Conservation (phyloP, 805 yeast genomes). For the Schwanniomyces occidentalis region DNA sequence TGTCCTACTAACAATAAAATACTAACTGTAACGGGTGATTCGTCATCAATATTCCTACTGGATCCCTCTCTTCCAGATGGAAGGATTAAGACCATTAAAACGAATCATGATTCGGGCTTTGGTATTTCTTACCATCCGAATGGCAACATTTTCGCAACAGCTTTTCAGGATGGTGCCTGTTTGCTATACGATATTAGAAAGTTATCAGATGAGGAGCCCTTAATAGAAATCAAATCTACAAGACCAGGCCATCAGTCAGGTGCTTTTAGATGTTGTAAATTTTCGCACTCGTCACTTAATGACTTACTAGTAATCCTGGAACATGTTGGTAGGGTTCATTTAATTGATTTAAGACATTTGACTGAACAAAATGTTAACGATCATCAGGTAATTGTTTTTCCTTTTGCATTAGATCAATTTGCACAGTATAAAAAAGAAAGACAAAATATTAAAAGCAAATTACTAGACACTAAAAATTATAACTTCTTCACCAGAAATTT, state of each 20-base stretch:
- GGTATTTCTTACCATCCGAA: slow-evolving; percentile 79
- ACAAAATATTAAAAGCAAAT: slow-evolving; percentile 1
- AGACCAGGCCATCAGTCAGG: slow-evolving; percentile 56
- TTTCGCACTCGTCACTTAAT: slow-evolving; percentile 57
- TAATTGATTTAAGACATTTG: slow-evolving; percentile 75
- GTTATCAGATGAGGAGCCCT: slow-evolving; percentile 40
- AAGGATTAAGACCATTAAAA: slow-evolving; percentile 44
- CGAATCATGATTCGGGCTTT: slow-evolving; percentile 77
- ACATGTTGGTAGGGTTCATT: slow-evolving; percentile 84
- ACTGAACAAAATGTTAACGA: slow-evolving; percentile 38
- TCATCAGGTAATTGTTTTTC: slow-evolving; percentile 75
- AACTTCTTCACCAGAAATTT: neutral
- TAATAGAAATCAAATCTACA: slow-evolving; percentile 59
- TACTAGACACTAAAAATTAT: neutral
- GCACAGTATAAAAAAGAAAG: slow-evolving; percentile 23
- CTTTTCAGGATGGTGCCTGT: slow-evolving; percentile 85
- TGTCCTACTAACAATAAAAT: slow-evolving; percentile 46
- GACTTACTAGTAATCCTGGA: slow-evolving; percentile 78
- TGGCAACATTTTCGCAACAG: slow-evolving; percentile 70
- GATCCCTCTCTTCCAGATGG: slow-evolving; percentile 39
- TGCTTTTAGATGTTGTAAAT: slow-evolving; percentile 62
- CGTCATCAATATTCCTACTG: slow-evolving; percentile 59
- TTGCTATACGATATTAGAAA: slow-evolving; percentile 76
- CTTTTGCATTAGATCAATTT: slow-evolving; percentile 47
- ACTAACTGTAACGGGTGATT: slow-evolving; percentile 71